Evolutionary conservation across 1,284 basidiomycete species (phyloP).

Genomic region (Cutaneotrichosporon mucoides): DNA sequence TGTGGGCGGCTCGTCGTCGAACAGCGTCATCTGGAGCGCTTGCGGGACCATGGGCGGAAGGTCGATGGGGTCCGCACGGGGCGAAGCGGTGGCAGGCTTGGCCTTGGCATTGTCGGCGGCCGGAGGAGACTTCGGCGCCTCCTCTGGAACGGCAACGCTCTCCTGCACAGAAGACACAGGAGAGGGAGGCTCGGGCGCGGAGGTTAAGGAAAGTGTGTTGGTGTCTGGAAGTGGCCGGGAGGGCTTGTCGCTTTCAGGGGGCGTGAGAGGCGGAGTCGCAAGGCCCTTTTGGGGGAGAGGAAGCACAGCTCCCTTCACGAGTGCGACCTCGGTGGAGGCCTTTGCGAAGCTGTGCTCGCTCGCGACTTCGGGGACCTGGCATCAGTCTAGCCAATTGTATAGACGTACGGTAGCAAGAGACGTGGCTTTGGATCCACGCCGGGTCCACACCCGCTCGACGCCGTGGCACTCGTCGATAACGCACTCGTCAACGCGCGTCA

Average conservation of each 20-base stretch:
- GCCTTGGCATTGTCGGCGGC: too few relatives aligned
- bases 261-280: constrained; percentile 3
- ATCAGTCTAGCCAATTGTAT: background rate
- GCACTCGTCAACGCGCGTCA: constrained; percentile 2
- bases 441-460: background rate
- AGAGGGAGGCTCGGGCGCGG: background rate
- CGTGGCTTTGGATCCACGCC: constrained; percentile 1
- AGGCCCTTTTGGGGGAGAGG: background rate
- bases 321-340: background rate
- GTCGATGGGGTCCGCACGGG: background rate
- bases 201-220: background rate
- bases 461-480: constrained; percentile 14
- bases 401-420: background rate
- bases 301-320: too few relatives aligned
- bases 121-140: too few relatives aligned
- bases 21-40: background rate
- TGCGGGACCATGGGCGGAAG: background rate
- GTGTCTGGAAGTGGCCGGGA: background rate
- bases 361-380: background rate
- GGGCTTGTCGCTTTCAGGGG: constrained; percentile 1
- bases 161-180: too few relatives aligned
- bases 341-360: background rate
- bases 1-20: background rate
- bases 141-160: too few relatives aligned
- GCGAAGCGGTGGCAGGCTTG: too few relatives aligned